Base-by-base conservation (phyloP, 352 stramenopile genomes). In the Globisporangium okanoganense region DNA sequence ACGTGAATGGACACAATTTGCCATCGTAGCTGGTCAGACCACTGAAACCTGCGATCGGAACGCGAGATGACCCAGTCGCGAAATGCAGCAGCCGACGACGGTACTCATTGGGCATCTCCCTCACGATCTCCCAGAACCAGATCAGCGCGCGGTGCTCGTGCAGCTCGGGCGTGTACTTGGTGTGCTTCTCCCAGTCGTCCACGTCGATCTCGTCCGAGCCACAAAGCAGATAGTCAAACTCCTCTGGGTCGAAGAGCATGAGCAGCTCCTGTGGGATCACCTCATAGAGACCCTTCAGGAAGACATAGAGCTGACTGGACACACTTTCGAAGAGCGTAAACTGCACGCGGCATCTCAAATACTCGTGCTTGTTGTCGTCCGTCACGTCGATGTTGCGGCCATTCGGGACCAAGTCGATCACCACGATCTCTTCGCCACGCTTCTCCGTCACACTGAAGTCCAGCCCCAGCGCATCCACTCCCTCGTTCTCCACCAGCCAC, bases 181-280 rank as follows among this genome's bases (percentile, higher is more conserved):
- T 41, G 9, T 41, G 9, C 9, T 12, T 41, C n/a, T 48, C 9
- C n/a, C 18, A 48, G 41, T 20, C 41, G 41, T 9, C 44, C 29
- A 27, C 12, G 36, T 63, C 35, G n/a, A 63, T 57, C 57, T 47
- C 57, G 12, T 96, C 90, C 31, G 97, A 75, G 20, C 95, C 96
- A 56, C 93, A 98, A 57, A 98, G 84, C 2, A 99, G 53, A 70
- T 49, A 49, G 43, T 49, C 20, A 7, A 49, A 18, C 43, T 98
- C 94, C 66, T 98, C 92, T 31, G 96, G 96, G 61, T 98, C 95
- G 71, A 99, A 98, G 5, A 98, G 69, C 20, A 94, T 87, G 12
- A 98, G 69, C 8, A 98, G 66, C 5, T 94, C 75, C 43, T 92
- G 77, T 2, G 96, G 96, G 50, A 98, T 79, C 14, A 98, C 86